Percentiles rank a stretch among this genome's conserved stretches.
These are phyloP conservation scores for Golubevia sp. DNA, from an alignment of 1,284 basidiomycete species.

Conservation along the genomic window DNA sequence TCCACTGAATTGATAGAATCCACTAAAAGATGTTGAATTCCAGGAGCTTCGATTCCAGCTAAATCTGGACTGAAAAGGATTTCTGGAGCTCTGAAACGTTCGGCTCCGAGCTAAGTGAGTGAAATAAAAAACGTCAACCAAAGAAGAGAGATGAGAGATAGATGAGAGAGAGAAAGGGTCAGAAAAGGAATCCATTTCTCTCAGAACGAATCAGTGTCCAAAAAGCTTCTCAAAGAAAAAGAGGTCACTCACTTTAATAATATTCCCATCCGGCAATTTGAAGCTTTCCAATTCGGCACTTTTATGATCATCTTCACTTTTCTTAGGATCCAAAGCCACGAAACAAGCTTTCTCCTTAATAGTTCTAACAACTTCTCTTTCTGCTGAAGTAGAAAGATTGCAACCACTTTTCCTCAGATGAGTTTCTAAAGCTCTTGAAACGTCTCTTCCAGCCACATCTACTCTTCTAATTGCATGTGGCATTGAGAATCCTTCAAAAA, in stretches of 20 bases:
- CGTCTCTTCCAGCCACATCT: slow-evolving; percentile 89
- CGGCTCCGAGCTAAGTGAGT: slow-evolving; percentile 34
- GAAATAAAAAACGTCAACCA: slow-evolving; percentile 1
- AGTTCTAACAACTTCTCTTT: slow-evolving; percentile 55
- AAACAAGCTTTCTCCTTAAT: slow-evolving; percentile 60
- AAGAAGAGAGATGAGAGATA: background rate
- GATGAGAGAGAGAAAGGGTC: background rate
- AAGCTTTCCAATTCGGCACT: slow-evolving; percentile 42
- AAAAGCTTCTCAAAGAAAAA: no score
- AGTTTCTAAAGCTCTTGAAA: slow-evolving; percentile 17
- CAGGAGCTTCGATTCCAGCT: slow-evolving; percentile 50
- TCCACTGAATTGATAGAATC: background rate
- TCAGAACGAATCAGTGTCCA: background rate
- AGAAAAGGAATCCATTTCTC: background rate
- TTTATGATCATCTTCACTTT: slow-evolving; percentile 43
- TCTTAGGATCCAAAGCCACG: slow-evolving; percentile 33
- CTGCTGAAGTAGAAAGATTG: slow-evolving; percentile 52
- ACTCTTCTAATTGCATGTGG: slow-evolving; percentile 91
- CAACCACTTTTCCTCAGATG: slow-evolving; percentile 56
- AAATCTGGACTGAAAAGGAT: slow-evolving; percentile 58
- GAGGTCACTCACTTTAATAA: slow-evolving; percentile 35
- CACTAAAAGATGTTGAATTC: slow-evolving; percentile 62
- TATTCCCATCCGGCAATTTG: slow-evolving; percentile 54
- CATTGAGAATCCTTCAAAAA: slow-evolving; percentile 93
- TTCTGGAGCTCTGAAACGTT: slow-evolving; percentile 56